Evolutionary conservation across 2,329 filamentous ascomycete genomes (phyloP).

Genomic region (Aspergillus eucalypticola): DNA sequence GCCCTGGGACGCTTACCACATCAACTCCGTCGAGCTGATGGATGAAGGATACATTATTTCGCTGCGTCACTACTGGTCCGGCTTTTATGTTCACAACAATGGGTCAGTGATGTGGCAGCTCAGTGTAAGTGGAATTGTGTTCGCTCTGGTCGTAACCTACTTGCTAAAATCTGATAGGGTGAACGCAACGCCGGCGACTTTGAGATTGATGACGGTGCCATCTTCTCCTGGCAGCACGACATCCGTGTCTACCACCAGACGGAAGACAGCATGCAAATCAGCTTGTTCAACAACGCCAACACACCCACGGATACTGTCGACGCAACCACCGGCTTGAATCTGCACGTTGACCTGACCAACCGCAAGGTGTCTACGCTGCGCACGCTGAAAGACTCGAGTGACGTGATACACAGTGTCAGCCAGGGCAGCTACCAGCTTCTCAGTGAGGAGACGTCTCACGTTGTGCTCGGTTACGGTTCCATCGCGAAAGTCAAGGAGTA

Average conservation of each 20-base stretch:
- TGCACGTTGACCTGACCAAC: constrained; percentile 25
- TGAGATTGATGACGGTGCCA: constrained; percentile 18
- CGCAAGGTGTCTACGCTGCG: constrained; percentile 26
- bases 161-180: constrained; percentile 16
- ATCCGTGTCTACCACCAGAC: constrained; percentile 40
- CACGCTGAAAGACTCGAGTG: constrained; percentile 23
- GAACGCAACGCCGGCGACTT: constrained; percentile 30
- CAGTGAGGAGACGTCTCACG: constrained; percentile 23
- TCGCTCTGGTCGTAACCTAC: too few species aligned
- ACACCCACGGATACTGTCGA: constrained; percentile 23
- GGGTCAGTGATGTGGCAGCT: constrained; percentile 33
- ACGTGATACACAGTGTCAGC: constrained; percentile 30
- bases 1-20: constrained; percentile 41
- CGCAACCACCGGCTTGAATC: constrained; percentile 26
- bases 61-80: constrained; percentile 38
- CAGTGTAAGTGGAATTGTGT: constrained; percentile 17
- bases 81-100: constrained; percentile 32
- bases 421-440: constrained; percentile 34
- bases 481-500: constrained; percentile 40
- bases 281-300: constrained; percentile 36
- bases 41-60: constrained; percentile 40
- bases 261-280: constrained; percentile 33
- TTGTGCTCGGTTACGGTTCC: constrained; percentile 38
- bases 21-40: constrained; percentile 35
- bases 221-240: constrained; percentile 38